Evolutionary conservation across 805 yeast genomes (phyloP).

Genomic region (Kodamaea neixiangensis): DNA sequence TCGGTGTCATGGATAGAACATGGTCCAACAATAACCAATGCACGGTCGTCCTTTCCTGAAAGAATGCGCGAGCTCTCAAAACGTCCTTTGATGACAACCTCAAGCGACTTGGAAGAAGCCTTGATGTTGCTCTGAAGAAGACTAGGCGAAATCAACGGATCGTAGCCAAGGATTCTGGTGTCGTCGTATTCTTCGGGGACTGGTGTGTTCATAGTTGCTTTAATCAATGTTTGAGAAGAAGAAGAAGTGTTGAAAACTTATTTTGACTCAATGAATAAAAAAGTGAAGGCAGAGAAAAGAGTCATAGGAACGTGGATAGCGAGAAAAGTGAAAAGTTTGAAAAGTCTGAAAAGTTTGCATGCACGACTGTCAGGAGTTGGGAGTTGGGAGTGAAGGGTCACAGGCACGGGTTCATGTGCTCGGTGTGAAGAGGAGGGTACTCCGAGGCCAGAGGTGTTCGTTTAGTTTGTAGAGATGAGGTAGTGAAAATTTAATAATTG

Average conservation of each 20-base stretch:
- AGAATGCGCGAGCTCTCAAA: constrained; percentile 74
- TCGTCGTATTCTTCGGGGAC: constrained; percentile 58
- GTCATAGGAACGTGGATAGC: not conserved
- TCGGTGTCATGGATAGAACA: constrained; percentile 93
- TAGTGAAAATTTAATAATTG: too few species aligned
- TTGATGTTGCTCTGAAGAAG: constrained; percentile 84
- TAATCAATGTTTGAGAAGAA: not conserved
- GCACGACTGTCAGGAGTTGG: not conserved
- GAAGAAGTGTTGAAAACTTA: not conserved
- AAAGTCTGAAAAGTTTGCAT: not conserved
- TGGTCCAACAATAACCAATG: constrained; percentile 90
- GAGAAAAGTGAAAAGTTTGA: not conserved
- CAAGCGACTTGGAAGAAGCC: constrained; percentile 53
- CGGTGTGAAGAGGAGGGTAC: not conserved
- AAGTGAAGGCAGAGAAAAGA: not conserved
- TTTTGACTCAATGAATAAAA: not conserved
- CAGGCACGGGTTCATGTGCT: not conserved
- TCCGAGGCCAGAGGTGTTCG: too few species aligned
- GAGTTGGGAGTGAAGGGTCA: not conserved
- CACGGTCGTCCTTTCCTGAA: constrained; percentile 75
- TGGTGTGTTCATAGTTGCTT: constrained; percentile 9
- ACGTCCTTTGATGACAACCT: constrained; percentile 76
- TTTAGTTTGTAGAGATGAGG: too few species aligned
- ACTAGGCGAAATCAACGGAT: constrained; percentile 93
- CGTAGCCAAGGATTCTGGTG: constrained; percentile 83